Conservation (phyloP, 495 filamentous ascomycete species). For the Penicillium odoratum region DNA sequence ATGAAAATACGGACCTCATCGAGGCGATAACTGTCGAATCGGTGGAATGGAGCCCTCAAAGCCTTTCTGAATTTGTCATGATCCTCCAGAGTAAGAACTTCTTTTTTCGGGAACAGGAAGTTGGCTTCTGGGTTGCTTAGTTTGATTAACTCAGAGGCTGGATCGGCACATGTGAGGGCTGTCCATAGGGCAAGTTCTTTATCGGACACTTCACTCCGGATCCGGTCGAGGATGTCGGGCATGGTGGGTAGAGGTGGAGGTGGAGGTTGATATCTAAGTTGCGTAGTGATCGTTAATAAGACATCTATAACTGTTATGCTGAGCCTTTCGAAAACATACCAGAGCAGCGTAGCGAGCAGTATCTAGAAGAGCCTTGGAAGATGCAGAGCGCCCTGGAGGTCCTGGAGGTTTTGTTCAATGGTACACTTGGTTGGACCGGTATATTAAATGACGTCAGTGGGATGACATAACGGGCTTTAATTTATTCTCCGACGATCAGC, state of each 20-base stretch:
- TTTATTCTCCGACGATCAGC: constrained; percentile 2
- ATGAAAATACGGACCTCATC: constrained; percentile 39
- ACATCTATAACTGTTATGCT: background rate
- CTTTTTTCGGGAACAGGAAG: constrained; percentile 41
- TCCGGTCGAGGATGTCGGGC: constrained; percentile 47
- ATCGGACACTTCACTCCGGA: constrained; percentile 40
- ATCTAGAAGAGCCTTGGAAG: background rate
- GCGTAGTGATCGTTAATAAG: background rate
- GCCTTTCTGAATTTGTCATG: constrained; percentile 27
- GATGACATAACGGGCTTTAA: constrained; percentile 2
- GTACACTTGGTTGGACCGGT: background rate
- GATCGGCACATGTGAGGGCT: constrained; percentile 44
- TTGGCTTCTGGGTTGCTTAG: constrained; percentile 38
- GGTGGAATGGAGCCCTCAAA: constrained; percentile 41
- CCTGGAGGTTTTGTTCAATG: constrained; percentile 3
- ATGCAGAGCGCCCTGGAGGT: background rate
- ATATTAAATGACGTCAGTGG: constrained; percentile 10
- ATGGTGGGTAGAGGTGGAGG: constrained; percentile 21
- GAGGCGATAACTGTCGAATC: constrained; percentile 42
- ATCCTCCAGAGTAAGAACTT: constrained; percentile 36
- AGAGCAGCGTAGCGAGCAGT: background rate
- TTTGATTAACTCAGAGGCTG: constrained; percentile 39
- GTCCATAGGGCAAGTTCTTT: constrained; percentile 47
- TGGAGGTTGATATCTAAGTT: background rate
- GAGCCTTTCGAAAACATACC: background rate